A percentile compares a stretch with the other conserved stretches of the same genome.
Evolutionary conservation across 345 rosid genomes (phyloP).

Genomic region (Camelina hispida): DNA sequence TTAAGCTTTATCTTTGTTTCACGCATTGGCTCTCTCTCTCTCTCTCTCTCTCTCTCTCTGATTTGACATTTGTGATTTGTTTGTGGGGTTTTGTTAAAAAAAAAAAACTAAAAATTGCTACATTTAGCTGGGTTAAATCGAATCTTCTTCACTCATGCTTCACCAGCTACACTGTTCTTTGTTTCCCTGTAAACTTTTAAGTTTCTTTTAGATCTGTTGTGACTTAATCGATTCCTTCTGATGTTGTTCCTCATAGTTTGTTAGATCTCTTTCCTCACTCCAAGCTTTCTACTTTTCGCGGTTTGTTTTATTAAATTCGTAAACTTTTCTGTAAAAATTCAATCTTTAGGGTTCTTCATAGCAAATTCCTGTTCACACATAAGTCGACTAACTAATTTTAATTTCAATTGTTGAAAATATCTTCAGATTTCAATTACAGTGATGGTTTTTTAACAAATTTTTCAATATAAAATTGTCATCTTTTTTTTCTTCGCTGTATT

Average conservation of each 20-base stretch:
- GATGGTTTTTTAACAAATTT: background rate
- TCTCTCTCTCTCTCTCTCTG: slow-evolving; percentile 12
- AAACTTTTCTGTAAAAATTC: background rate
- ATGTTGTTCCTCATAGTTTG: background rate
- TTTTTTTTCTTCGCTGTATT: slow-evolving; percentile 20
- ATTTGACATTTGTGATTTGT: slow-evolving; percentile 35
- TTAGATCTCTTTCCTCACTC: slow-evolving; percentile 18
- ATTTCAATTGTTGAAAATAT: slow-evolving; percentile 9
- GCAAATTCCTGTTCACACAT: background rate
- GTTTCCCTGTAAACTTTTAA: background rate
- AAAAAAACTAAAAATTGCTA: background rate
- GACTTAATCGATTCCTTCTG: background rate
- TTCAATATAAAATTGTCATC: background rate
- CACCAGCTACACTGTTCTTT: background rate
- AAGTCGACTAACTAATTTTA: background rate
- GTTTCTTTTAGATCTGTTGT: slow-evolving; percentile 41
- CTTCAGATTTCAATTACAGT: background rate
- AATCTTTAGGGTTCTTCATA: slow-evolving; percentile 14
- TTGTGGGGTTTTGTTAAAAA: background rate
- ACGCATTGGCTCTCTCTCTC: slow-evolving; percentile 23
- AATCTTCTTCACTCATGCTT: background rate
- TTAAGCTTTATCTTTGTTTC: background rate
- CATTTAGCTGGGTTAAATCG: background rate
- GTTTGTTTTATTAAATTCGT: too few species aligned
- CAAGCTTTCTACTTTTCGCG: background rate